These are phyloP conservation scores for Backusella psychrophila DNA, from an alignment of 192 early-diverging fungal genomes.

Conservation along the genomic window DNA sequence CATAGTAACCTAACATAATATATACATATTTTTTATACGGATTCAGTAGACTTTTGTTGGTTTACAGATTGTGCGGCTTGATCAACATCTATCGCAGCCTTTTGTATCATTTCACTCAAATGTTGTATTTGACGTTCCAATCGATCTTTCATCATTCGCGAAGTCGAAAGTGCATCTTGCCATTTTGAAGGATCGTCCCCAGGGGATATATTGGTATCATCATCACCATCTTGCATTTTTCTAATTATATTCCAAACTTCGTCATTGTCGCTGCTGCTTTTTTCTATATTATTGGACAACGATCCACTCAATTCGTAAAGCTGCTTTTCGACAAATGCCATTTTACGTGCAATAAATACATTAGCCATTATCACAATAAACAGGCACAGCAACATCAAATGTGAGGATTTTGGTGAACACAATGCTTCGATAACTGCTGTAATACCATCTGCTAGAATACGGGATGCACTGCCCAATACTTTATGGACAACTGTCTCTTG, in stretches of 20 bases:
- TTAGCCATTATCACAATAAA: slow-evolving; percentile 3
- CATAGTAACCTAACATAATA: neutral
- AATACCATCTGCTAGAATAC: neutral
- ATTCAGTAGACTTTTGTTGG: neutral
- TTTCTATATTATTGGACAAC: neutral
- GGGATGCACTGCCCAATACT: neutral
- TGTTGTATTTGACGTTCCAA: slow-evolving; percentile 8
- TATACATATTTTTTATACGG: neutral
- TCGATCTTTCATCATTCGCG: neutral
- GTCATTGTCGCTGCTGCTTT: neutral
- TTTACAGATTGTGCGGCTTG: slow-evolving; percentile 12
- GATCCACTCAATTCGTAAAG: neutral
- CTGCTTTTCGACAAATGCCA: slow-evolving; percentile 3
- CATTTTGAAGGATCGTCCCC: neutral
- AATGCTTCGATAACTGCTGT: neutral
- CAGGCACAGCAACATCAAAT: slow-evolving; percentile 1
- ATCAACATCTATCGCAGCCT: slow-evolving; percentile 1
- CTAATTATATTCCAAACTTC: slow-evolving; percentile 12
- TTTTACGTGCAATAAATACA: slow-evolving; percentile 11
- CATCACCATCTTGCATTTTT: neutral
- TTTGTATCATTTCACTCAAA: slow-evolving; percentile 6
- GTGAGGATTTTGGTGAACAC: neutral
- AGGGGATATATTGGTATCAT: neutral
- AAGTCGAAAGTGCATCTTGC: neutral
- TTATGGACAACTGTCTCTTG: neutral